phyloP scores from a whole-genome alignment of 805 yeast species.

The Metschnikowia kunwiensis region DNA sequence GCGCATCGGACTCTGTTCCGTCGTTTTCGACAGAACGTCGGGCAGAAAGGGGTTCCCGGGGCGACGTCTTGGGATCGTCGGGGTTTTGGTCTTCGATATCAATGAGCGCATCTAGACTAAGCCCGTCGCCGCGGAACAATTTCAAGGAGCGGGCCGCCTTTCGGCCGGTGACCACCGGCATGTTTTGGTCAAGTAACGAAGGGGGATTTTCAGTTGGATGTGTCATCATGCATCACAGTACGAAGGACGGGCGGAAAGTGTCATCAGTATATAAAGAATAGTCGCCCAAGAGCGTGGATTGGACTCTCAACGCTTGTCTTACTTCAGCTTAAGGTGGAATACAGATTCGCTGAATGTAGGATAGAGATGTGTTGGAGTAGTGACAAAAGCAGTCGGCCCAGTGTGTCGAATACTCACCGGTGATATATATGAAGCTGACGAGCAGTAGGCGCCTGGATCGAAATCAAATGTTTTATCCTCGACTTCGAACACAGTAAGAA shows the following conservation, averaged over 20 bases:
- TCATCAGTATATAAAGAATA: too few species aligned
- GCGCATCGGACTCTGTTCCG: neutral
- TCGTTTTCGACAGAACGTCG: neutral
- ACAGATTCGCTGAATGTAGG: too few species aligned
- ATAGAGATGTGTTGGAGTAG: too few species aligned
- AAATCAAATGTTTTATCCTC: too few species aligned
- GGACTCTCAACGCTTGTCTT: too few species aligned
- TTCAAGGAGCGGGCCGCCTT: conserved; percentile 58
- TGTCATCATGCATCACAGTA: conserved; percentile 8
- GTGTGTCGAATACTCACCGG: too few species aligned
- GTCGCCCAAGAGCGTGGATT: too few species aligned
- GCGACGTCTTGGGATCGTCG: conserved; percentile 4
- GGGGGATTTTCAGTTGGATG: conserved; percentile 9
- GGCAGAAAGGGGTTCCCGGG: conserved; percentile 8
- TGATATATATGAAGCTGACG: too few species aligned
- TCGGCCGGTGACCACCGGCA: conserved; percentile 42
- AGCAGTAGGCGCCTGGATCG: too few species aligned
- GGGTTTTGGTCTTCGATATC: conserved; percentile 11
- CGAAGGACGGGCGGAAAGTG: neutral
- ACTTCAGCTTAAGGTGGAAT: too few species aligned
- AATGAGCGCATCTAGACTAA: conserved; percentile 11
- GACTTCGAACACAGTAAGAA: conserved; percentile 3
- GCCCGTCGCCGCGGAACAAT: conserved; percentile 41
- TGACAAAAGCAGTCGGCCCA: too few species aligned
- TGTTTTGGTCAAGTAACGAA: conserved; percentile 10